These are phyloP conservation scores for Berberis vulgaris DNA, from an alignment of 164 flowering plant genomes.

Conservation along the genomic window DNA sequence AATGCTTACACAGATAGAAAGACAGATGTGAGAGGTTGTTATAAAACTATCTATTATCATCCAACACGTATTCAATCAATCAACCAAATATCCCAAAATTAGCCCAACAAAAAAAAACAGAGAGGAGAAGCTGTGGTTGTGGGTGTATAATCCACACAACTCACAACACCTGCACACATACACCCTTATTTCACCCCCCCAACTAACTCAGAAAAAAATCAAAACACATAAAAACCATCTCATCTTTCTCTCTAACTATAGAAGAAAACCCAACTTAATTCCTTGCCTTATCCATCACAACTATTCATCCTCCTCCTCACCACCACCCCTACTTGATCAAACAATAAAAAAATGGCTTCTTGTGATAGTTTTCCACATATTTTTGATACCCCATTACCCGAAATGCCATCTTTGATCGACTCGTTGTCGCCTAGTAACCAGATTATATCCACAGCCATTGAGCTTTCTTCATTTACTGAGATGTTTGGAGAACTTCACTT, in stretches of 20 bases:
- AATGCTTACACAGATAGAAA: background rate
- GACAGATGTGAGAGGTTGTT: background rate
- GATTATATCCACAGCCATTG: slow-evolving; percentile 27
- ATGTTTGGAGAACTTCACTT: slow-evolving; percentile 76
- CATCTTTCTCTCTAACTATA: background rate
- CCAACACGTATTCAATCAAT: background rate
- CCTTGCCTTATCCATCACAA: background rate
- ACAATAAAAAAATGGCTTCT: slow-evolving; percentile 39
- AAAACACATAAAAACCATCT: background rate
- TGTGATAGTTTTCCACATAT: slow-evolving; percentile 60
- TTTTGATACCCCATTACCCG: slow-evolving; percentile 52
- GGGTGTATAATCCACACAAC: too few relatives aligned
- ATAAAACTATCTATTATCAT: background rate
- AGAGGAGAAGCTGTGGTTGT: too few relatives aligned
- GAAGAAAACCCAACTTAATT: background rate
- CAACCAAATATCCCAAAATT: too few relatives aligned
- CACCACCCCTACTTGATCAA: background rate
- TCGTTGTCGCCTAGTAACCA: slow-evolving; percentile 51
- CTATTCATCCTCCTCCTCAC: background rate
- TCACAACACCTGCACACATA: too few relatives aligned
- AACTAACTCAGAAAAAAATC: too few relatives aligned
- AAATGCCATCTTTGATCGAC: slow-evolving; percentile 41
- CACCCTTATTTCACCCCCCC: too few relatives aligned
- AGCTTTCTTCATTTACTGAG: slow-evolving; percentile 48
- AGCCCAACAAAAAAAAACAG: too few relatives aligned